Base-by-base conservation (phyloP, 768 basidiomycete species). In the Pulveroboletus sp. region DNA sequence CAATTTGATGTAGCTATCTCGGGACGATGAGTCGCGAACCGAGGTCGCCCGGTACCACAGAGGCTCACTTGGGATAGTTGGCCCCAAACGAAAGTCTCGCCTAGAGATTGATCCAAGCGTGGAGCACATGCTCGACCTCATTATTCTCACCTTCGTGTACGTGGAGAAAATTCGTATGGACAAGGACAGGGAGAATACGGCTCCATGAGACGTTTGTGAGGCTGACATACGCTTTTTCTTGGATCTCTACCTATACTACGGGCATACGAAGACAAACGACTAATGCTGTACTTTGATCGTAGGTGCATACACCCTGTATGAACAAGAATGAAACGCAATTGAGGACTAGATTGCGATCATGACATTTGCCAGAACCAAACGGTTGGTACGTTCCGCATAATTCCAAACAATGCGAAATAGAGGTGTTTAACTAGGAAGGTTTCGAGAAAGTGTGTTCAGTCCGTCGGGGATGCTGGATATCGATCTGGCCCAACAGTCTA, bases 131-230 rank as follows among this genome's bases (percentile, higher is more conserved):
- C 50, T 67, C 24, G 65, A 67, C 53, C 28, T 59, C 31, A 40
- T 69, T 24, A 27, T 68, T 7, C 54, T 67, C 17, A 69, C 65
- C 1, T 69, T 68, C 21, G 57, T 69, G 21, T 68, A 65, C 36
- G 61, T 67, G n/a, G 65, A 69, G 45, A 69, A 69, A 43, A 18
- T 67, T 5, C 61, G 61, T 31, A 56, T 53, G 55, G 58, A 65
- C 32, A 65, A 59, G 39, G 64, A 65, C 14, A 32, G 36, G 11
- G 38, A 49, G 24, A 50, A 11, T 24, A 30, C 11, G 0, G 46
- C 43, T 31, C 18, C 21, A 27, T 61, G 36, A 43, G 27, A 35
- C 47, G 14, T 3, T 43, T 50, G 51, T 50, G 45, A 58, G 32
- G 28, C 18, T 7, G 27, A 40, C 12, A 18, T 36, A 27, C 27